A percentile compares a stretch with the other conserved stretches of the same genome.
Conservation (phyloP, 306 rosid genomes). For the Pterocarpus macrocarpus region DNA sequence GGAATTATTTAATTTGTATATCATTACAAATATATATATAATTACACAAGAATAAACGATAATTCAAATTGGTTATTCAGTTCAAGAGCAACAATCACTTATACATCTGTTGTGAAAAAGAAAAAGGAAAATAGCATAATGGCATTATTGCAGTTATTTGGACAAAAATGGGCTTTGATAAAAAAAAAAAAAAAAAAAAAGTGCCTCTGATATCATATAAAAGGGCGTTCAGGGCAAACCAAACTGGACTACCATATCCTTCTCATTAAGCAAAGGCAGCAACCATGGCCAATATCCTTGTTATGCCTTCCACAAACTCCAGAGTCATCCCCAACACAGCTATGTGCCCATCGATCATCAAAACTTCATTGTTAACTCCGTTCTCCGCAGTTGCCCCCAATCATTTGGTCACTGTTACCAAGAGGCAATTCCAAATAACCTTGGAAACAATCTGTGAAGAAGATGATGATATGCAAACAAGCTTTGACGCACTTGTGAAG, state of each 20-base stretch:
- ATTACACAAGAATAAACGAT: too few species aligned
- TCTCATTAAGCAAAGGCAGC: not conserved
- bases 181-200: too few species aligned
- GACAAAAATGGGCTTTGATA: too few species aligned
- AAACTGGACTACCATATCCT: not conserved
- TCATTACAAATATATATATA: too few species aligned
- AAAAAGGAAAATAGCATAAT: too few species aligned
- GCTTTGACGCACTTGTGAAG: not conserved
- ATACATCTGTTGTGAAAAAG: too few species aligned
- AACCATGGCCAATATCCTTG: not conserved
- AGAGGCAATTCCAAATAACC: conserved; percentile 34
- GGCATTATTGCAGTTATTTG: too few species aligned
- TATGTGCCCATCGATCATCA: too few species aligned
- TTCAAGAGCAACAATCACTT: too few species aligned
- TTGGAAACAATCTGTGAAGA: conserved; percentile 57
- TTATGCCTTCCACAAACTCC: not conserved
- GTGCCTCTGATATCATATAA: not conserved
- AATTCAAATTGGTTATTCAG: too few species aligned
- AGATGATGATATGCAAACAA: conserved; percentile 29
- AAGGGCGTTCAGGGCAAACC: not conserved
- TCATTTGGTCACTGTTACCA: conserved; percentile 27
- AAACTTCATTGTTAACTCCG: conserved; percentile 37
- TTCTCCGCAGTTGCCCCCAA: conserved; percentile 53
- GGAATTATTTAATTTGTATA: too few species aligned
- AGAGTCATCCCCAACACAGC: too few species aligned